Conservation (phyloP, 139 green algal genomes). For the Chlorella ohadii region DNA sequence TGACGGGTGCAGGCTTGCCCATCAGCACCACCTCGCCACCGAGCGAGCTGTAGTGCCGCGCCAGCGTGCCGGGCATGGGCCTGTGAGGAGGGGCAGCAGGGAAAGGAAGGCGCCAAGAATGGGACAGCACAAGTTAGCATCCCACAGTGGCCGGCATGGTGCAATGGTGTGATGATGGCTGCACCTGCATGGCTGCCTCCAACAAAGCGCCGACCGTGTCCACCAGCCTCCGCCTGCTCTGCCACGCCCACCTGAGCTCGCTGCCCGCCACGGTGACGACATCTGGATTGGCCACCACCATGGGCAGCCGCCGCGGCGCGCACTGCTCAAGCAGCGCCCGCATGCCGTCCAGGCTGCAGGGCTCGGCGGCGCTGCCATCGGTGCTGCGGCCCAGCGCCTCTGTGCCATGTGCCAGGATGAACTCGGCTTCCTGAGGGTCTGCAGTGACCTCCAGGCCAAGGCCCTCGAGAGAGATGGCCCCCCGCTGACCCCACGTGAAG, state of each 20-base stretch:
- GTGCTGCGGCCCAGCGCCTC: constrained; percentile 64
- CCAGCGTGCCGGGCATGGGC: constrained; percentile 84
- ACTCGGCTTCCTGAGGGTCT: constrained; percentile 47
- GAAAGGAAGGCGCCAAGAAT: not conserved
- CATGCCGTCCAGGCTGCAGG: constrained; percentile 51
- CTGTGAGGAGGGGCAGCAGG: constrained; percentile 37
- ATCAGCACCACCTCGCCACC: constrained; percentile 57
- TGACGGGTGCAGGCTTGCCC: constrained; percentile 84
- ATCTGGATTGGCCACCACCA: constrained; percentile 92
- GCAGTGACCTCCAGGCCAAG: constrained; percentile 59
- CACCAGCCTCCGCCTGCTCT: no score
- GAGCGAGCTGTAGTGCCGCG: constrained; percentile 54
- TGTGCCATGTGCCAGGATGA: constrained; percentile 93
- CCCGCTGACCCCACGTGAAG: constrained; percentile 86
- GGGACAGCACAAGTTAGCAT: no score
- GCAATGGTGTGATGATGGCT: no score
- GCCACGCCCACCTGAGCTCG: not conserved
- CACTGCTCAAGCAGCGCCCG: constrained; percentile 57
- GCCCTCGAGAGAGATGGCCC: constrained; percentile 69
- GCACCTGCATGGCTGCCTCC: no score
- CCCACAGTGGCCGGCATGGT: no score
- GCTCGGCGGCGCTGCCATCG: constrained; percentile 16
- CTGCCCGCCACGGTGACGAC: constrained; percentile 68
- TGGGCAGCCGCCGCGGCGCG: constrained; percentile 42
- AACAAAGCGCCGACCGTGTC: no score